Percentiles rank a stretch among this genome's conserved stretches.
phyloP scores from a whole-genome alignment of 164 flowering plant species.

The Berberis vulgaris region DNA sequence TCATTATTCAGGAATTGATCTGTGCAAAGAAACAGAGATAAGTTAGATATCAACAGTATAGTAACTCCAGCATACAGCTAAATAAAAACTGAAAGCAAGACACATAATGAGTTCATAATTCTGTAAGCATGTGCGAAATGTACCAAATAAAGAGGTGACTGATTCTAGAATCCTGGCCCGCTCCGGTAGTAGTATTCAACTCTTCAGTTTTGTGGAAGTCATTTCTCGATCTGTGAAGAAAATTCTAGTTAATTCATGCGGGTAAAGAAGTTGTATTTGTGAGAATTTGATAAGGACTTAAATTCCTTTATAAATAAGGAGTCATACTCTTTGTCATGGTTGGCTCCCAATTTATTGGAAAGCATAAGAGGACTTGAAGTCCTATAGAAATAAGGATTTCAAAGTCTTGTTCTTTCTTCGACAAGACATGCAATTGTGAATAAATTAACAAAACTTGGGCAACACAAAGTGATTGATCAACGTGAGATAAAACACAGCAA shows the following conservation, averaged over 20 bases:
- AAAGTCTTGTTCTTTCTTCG: no score
- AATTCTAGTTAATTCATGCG: slow-evolving; percentile 4
- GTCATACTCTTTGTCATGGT: no score
- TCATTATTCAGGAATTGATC: slow-evolving; percentile 18
- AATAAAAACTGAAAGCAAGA: background rate
- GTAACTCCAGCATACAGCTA: background rate
- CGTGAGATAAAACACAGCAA: no score
- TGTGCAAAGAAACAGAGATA: slow-evolving; percentile 3
- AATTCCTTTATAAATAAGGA: no score
- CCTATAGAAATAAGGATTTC: no score
- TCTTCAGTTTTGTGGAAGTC: slow-evolving; percentile 8
- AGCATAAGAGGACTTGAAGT: no score
- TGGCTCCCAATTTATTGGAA: no score
- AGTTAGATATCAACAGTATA: background rate
- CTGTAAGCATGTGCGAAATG: background rate
- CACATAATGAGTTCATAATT: background rate
- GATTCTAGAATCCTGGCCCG: slow-evolving; percentile 7
- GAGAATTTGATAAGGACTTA: no score
- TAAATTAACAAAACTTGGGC: no score
- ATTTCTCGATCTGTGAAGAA: slow-evolving; percentile 20
- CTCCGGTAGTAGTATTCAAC: slow-evolving; percentile 4
- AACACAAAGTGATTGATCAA: no score
- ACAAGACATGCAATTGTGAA: no score
- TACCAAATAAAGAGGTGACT: slow-evolving; percentile 19
- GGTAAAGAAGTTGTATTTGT: no score